phyloP scores from a whole-genome alignment of 345 rosid species.

The Garcia nutans region DNA sequence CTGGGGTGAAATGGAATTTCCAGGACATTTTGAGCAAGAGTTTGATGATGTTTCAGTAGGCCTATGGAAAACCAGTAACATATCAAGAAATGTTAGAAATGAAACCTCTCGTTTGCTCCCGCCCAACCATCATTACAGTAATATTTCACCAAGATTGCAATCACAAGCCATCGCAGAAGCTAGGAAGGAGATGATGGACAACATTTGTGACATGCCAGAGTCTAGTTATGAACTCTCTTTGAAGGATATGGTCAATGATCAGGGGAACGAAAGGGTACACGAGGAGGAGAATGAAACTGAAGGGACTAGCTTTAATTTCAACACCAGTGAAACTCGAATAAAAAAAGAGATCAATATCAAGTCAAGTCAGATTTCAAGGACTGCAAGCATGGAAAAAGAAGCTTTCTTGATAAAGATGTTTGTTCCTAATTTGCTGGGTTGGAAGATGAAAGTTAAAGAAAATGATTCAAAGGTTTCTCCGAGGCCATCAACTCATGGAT shows the following conservation, averaged over 20 bases:
- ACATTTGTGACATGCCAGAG: conserved; percentile 47
- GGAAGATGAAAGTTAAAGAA: conserved; percentile 26
- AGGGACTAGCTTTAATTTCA: no score
- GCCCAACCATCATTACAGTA: conserved; percentile 19
- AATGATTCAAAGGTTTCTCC: conserved; percentile 33
- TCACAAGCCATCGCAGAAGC: conserved; percentile 39
- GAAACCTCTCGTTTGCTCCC: conserved; percentile 45
- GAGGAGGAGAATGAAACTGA: neutral
- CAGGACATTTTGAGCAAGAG: neutral
- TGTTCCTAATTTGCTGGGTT: conserved; percentile 33
- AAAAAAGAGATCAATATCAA: no score
- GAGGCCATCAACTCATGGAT: conserved; percentile 23
- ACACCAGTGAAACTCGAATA: no score
- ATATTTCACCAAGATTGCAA: conserved; percentile 24
- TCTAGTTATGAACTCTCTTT: conserved; percentile 51
- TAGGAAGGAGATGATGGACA: conserved; percentile 60
- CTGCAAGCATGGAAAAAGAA: conserved; percentile 42
- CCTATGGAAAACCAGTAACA: conserved; percentile 10
- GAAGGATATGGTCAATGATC: no score
- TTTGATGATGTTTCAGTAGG: conserved; percentile 11
- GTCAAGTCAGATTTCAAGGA: no score
- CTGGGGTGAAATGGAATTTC: conserved; percentile 2
- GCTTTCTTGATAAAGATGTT: conserved; percentile 50
- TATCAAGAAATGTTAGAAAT: neutral
- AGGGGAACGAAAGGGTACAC: conserved; percentile 4